Evolutionary conservation across 306 rosid species (phyloP), one percentile per base, ranked within the genome.

Genomic region (Gleditsia sinensis): DNA sequence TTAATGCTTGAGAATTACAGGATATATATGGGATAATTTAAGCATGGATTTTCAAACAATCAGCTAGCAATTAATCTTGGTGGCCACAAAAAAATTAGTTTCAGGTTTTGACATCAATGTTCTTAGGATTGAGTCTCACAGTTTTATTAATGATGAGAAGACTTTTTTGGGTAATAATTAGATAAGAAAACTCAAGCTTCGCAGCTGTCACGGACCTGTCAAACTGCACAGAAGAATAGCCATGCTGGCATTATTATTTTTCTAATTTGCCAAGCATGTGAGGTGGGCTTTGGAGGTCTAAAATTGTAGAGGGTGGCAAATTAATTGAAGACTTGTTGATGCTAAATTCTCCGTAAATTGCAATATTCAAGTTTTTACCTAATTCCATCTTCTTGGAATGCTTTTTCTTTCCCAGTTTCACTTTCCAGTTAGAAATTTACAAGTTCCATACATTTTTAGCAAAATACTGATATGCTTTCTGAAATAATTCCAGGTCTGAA

Each of bases 401-500:
- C 5, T 67, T 50, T 30, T 23, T 34, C 68, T 45, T 43, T 20
- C 16, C 10, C 39, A 43, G 12, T 0, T 76, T 43, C 27, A 59
- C 19, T 64, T 68, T 57, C 43, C 40, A 69, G 30, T 28, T 43
- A 51, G 49, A 78, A 33, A 70, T 68, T 65, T 23, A 12, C 5
- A 56, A 53, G 27, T 50, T 54, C 58, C 55, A 48, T 34, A 60
- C 21, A 40, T 59, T 79, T 66, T 74, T 43, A 20, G 39, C 50
- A 3, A 69, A 76, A 67, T 13, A 2, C n/a, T 58, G 57, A 71
- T 51, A 48, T 20, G 7, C 60, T 69, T 60, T 71, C 63, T 70
- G 70, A 45, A 70, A 83, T 80, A 71, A 51, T 71, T 73, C 56
- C 88, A 94, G 98, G 98, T 73, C 83, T 94, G 87, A 91, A 87